phyloP scores from a whole-genome alignment of 768 basidiomycete genomes.

The Boletellus emodensis region DNA sequence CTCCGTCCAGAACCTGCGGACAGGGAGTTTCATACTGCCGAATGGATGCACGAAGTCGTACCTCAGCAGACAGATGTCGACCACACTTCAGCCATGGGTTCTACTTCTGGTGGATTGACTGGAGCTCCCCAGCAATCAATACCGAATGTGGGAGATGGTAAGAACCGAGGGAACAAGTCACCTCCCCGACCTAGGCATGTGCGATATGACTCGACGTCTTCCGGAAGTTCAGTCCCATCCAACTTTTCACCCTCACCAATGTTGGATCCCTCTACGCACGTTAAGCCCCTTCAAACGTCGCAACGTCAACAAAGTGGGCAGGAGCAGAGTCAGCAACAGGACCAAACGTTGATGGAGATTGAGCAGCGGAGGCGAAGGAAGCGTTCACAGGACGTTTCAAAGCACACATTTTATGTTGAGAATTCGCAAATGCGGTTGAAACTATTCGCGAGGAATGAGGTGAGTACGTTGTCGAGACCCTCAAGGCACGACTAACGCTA shows the following conservation, averaged over 20 bases:
- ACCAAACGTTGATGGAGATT: constrained; percentile 21
- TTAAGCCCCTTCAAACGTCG: constrained; percentile 45
- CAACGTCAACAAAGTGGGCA: constrained; percentile 15
- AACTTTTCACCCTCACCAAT: constrained; percentile 49
- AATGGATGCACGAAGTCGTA: constrained; percentile 17
- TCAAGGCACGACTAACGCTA: constrained; percentile 2
- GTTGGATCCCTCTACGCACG: constrained; percentile 78
- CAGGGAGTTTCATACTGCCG: constrained; percentile 21
- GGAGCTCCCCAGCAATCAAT: constrained; percentile 35
- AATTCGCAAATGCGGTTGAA: constrained; percentile 90
- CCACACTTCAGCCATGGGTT: constrained; percentile 41
- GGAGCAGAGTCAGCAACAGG: constrained; percentile 20
- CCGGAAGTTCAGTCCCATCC: constrained; percentile 37
- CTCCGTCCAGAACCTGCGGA: constrained; percentile 39
- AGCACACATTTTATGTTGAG: constrained; percentile 91
- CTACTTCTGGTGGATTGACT: constrained; percentile 46
- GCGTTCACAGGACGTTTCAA: constrained; percentile 63
- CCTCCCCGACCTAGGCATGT: neutral
- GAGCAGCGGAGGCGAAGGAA: constrained; percentile 47
- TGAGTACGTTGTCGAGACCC: constrained; percentile 19
- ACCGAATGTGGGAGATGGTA: constrained; percentile 7
- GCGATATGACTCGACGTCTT: constrained; percentile 22
- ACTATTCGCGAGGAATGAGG: constrained; percentile 83
- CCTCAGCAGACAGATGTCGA: constrained; percentile 31
- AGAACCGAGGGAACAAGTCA: constrained; percentile 2